phyloP scores from a whole-genome alignment of 1,284 basidiomycete genomes.

The Thecaphora thlaspeos region DNA sequence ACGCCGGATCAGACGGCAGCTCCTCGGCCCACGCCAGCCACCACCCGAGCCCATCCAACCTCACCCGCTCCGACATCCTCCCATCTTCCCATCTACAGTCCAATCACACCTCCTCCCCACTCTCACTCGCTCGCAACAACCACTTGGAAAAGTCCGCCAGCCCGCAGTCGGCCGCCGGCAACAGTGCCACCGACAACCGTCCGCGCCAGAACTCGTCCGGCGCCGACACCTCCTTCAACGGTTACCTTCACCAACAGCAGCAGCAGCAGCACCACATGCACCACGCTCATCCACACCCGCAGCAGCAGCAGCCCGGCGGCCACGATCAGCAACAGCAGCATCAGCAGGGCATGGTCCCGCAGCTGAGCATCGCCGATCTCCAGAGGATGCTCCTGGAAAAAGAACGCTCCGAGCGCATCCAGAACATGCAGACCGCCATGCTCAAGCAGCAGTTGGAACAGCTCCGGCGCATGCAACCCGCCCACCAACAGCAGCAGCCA shows the following conservation, averaged over 20 bases:
- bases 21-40: slow-evolving; percentile 25
- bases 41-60: slow-evolving; percentile 25
- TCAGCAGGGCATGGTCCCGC: slow-evolving; percentile 8
- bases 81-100: neutral
- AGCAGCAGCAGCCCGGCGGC: slow-evolving; percentile 3
- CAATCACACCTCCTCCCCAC: neutral
- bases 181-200: neutral
- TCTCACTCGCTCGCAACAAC: neutral
- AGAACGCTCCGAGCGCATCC: slow-evolving; percentile 41
- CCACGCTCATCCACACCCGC: slow-evolving; percentile 1
- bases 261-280: neutral
- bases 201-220: neutral
- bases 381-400: slow-evolving; percentile 42
- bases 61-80: neutral
- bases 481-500: slow-evolving; percentile 1
- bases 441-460: slow-evolving; percentile 48
- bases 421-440: slow-evolving; percentile 46
- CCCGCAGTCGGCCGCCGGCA: neutral
- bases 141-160: neutral
- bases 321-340: slow-evolving; percentile 1
- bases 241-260: neutral
- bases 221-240: neutral
- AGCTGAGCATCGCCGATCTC: slow-evolving; percentile 33
- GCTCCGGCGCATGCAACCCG: slow-evolving; percentile 26
- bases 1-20: slow-evolving; percentile 18